Conservation (phyloP, 2,329 filamentous ascomycete species). For the Ophiostoma perfectum region DNA sequence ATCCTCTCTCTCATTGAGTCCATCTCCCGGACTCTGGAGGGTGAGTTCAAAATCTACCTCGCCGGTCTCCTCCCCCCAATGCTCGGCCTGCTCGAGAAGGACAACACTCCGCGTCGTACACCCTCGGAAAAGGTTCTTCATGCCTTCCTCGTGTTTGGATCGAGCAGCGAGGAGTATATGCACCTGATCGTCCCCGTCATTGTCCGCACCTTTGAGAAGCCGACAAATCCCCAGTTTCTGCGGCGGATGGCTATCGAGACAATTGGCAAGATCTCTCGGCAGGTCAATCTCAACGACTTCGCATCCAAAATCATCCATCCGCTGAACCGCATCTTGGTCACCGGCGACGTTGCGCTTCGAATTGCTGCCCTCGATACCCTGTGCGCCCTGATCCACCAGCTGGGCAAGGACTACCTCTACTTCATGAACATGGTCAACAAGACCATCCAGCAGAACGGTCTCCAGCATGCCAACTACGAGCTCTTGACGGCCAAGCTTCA, state of each 20-base stretch:
- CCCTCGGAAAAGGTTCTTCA: conserved; percentile 89
- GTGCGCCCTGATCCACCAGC: conserved; percentile 90
- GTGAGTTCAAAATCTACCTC: conserved; percentile 96
- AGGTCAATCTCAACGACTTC: conserved; percentile 96
- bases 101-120: conserved; percentile 66
- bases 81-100: conserved; percentile 88
- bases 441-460: conserved; percentile 68
- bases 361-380: conserved; percentile 86
- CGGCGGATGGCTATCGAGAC: conserved; percentile 90
- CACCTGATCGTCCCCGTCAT: conserved; percentile 96
- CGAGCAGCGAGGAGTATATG: conserved; percentile 98
- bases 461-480: conserved; percentile 87
- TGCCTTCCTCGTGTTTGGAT: conserved; percentile 91
- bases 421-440: conserved; percentile 94
- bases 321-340: conserved; percentile 72
- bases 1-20: conserved; percentile 90
- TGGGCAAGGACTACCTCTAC: conserved; percentile 90
- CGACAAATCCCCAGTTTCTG: conserved; percentile 71
- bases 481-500: conserved; percentile 87
- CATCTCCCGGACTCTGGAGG: conserved; percentile 87
- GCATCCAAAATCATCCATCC: conserved; percentile 95
- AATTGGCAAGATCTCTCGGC: conserved; percentile 85
- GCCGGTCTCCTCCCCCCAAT: conserved; percentile 85
- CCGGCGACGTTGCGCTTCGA: conserved; percentile 66
- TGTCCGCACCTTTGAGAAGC: conserved; percentile 87